A percentile compares a stretch with the other conserved stretches of the same genome.
Evolutionary conservation across 768 basidiomycete genomes (phyloP).

Genomic region (Plicaturopsis crispa): DNA sequence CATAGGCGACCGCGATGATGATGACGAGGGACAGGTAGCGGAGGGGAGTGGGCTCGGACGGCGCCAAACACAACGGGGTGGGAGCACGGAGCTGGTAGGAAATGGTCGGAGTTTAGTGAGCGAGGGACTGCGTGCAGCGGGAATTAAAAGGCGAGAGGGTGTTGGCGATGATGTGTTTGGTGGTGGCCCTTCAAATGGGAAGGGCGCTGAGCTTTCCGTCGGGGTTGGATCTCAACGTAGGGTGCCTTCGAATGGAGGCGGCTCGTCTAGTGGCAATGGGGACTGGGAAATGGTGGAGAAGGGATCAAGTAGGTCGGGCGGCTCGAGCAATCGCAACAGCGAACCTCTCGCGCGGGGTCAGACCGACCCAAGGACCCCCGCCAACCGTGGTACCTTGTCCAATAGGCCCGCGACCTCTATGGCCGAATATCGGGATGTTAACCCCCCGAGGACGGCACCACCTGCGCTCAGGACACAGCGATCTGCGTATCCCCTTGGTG

Average conservation of each 20-base stretch:
- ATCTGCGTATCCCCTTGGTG: conserved; percentile 28
- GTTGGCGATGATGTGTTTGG: conserved; percentile 28
- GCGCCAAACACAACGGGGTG: conserved; percentile 50
- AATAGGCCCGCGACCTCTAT: conserved; percentile 47
- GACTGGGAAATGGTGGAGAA: conserved; percentile 17
- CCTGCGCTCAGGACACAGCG: conserved; percentile 31
- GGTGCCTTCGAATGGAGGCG: too few relatives aligned
- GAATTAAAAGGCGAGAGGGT: conserved; percentile 36
- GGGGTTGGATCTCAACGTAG: too few relatives aligned
- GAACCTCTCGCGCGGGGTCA: conserved; percentile 8
- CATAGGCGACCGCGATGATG: conserved; percentile 18
- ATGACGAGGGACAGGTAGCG: too few relatives aligned
- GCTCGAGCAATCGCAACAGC: conserved; percentile 10
- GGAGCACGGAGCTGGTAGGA: conserved; percentile 55
- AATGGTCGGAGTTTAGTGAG: conserved; percentile 51
- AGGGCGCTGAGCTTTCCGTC: not conserved
- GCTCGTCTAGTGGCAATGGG: too few relatives aligned
- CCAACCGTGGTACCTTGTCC: too few relatives aligned
- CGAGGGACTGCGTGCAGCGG: conserved; percentile 66
- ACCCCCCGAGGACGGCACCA: conserved; percentile 30
- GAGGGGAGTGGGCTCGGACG: too few relatives aligned
- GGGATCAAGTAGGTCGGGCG: conserved; percentile 13
- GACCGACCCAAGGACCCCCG: too few relatives aligned
- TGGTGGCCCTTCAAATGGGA: conserved; percentile 2
- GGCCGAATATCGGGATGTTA: conserved; percentile 34